phyloP scores from a whole-genome alignment of 805 yeast species.

The Jamesozyma gamospora region DNA sequence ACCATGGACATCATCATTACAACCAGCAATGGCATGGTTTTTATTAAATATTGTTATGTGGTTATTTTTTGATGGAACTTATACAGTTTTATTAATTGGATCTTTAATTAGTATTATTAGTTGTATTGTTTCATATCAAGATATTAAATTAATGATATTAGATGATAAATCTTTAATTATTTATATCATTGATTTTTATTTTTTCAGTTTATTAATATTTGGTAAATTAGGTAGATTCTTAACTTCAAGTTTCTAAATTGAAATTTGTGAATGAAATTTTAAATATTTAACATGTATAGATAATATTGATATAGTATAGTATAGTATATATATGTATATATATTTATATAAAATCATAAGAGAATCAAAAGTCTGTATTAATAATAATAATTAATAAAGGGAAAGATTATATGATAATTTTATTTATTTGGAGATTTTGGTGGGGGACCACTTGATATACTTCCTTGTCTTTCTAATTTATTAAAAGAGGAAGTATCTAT shows the following conservation, averaged over 20 bases:
- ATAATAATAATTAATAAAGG: not conserved
- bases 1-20: slow-evolving; percentile 55
- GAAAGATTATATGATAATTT: not conserved
- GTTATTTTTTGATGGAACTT: slow-evolving; percentile 52
- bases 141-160: not conserved
- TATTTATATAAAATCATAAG: not conserved
- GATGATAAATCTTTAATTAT: slow-evolving; percentile 4
- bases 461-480: slow-evolving; percentile 23
- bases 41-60: slow-evolving; percentile 55
- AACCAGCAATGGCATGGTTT: slow-evolving; percentile 53
- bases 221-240: slow-evolving; percentile 59
- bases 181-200: slow-evolving; percentile 41
- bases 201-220: slow-evolving; percentile 53
- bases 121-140: slow-evolving; percentile 8
- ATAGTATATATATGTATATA: not conserved
- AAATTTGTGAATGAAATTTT: too few relatives aligned
- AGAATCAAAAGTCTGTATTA: too few relatives aligned
- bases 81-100: slow-evolving; percentile 40
- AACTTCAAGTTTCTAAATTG: slow-evolving; percentile 15
- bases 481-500: slow-evolving; percentile 13
- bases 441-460: slow-evolving; percentile 30
- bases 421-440: slow-evolving; percentile 28
- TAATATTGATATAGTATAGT: not conserved
- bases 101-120: slow-evolving; percentile 22
- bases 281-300: too few relatives aligned